Conservation (phyloP, 805 yeast genomes). For the Teunomyces barrocoloradensis region DNA sequence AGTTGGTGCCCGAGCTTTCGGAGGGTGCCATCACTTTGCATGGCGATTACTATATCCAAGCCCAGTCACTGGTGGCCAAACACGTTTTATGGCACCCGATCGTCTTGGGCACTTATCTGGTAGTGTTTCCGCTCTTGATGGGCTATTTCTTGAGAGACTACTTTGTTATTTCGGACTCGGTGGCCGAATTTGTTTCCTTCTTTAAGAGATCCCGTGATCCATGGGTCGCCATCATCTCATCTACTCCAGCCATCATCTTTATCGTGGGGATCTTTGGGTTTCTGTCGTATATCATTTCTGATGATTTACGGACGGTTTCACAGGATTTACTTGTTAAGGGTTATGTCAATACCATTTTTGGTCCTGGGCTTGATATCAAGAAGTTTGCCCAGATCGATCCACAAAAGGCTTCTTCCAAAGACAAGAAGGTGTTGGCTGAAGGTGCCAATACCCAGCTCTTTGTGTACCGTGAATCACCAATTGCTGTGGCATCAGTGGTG, state of each 20-base stretch:
- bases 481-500: constrained; percentile 56
- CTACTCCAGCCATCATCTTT: constrained; percentile 39
- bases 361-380: constrained; percentile 42
- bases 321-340: constrained; percentile 23
- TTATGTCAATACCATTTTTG: constrained; percentile 40
- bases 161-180: constrained; percentile 28
- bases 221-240: constrained; percentile 12
- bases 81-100: constrained; percentile 46
- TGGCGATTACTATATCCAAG: constrained; percentile 55
- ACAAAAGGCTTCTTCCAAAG: constrained; percentile 16
- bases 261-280: constrained; percentile 38
- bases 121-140: constrained; percentile 16
- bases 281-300: constrained; percentile 42
- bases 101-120: constrained; percentile 1
- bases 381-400: constrained; percentile 38
- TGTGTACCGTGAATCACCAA: constrained; percentile 66
- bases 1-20: constrained; percentile 54
- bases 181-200: constrained; percentile 26
- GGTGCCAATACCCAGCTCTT: constrained; percentile 55
- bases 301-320: constrained; percentile 41
- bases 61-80: constrained; percentile 47
- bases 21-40: constrained; percentile 61
- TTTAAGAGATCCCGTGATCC: constrained; percentile 19
- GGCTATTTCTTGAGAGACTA: constrained; percentile 28
- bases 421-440: constrained; percentile 25